Evolutionary conservation across 257 asterid species (phyloP).

Genomic region (Solanum microdontum): DNA sequence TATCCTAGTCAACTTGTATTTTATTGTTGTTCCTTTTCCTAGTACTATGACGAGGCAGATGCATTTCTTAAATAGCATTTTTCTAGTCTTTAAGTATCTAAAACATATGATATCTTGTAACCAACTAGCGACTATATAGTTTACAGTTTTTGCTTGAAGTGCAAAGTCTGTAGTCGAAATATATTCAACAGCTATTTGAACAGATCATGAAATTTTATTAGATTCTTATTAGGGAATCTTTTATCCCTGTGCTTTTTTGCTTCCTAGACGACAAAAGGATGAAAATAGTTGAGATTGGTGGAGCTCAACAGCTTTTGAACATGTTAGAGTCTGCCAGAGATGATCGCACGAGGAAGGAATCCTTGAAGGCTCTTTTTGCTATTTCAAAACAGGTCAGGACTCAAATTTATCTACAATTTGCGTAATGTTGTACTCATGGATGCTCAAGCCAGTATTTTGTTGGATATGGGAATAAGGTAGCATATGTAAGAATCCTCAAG

Average conservation of each 20-base stretch:
- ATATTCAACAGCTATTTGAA: not conserved
- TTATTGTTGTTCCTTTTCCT: not conserved
- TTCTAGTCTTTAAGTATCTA: not conserved
- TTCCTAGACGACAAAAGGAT: constrained; percentile 59
- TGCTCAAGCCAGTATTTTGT: not conserved
- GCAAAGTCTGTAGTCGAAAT: not conserved
- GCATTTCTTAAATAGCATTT: not conserved
- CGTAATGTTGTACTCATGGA: not conserved
- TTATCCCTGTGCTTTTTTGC: not conserved
- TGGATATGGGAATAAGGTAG: not conserved
- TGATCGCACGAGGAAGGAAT: constrained; percentile 69
- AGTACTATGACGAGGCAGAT: not conserved
- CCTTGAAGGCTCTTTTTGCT: constrained; percentile 81
- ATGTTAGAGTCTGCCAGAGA: constrained; percentile 76
- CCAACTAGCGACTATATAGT: not conserved
- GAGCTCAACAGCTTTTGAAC: constrained; percentile 41
- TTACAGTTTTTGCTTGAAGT: constrained; percentile 1
- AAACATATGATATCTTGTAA: not conserved
- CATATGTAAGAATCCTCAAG: not conserved
- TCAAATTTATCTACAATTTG: not conserved
- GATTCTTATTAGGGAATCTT: not conserved
- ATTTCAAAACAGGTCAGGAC: constrained; percentile 66
- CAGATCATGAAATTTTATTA: not conserved
- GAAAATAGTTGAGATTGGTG: constrained; percentile 65
- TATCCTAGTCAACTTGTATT: not conserved